phyloP scores from a whole-genome alignment of 306 rosid species.

The Ammopiptanthus mongolicus region DNA sequence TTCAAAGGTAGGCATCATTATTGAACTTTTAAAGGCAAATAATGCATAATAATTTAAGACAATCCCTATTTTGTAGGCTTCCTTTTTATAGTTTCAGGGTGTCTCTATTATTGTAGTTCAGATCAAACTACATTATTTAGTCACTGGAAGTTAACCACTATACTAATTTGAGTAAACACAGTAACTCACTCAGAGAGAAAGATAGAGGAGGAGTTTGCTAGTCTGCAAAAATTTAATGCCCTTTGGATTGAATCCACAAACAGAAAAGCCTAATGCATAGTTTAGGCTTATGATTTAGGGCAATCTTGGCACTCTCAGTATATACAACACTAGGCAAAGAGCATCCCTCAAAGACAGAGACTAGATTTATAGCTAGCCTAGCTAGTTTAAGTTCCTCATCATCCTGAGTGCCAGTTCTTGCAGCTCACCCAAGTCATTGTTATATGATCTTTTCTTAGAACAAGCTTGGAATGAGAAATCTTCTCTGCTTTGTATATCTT shows the following conservation, averaged over 20 bases:
- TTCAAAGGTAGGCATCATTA: slow-evolving; percentile 17
- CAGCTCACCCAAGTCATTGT: slow-evolving; percentile 61
- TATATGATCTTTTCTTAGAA: slow-evolving; percentile 34
- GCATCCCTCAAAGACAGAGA: background rate
- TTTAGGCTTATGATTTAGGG: background rate
- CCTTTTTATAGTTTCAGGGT: background rate
- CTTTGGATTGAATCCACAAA: background rate
- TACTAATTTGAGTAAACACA: background rate
- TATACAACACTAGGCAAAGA: slow-evolving; percentile 18
- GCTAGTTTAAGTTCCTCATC: slow-evolving; percentile 57
- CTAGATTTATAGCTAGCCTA: slow-evolving; percentile 6
- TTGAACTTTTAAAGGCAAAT: slow-evolving; percentile 18
- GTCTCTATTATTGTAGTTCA: slow-evolving; percentile 23
- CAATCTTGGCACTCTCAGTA: slow-evolving; percentile 8
- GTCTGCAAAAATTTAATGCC: background rate
- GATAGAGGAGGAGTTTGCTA: background rate
- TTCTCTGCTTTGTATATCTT: slow-evolving; percentile 36
- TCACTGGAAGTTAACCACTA: background rate
- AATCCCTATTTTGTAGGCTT: slow-evolving; percentile 23
- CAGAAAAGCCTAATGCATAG: background rate
- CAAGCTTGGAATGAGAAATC: slow-evolving; percentile 29
- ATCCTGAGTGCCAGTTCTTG: slow-evolving; percentile 69
- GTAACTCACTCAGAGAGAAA: background rate
- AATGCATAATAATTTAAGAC: slow-evolving; percentile 10
- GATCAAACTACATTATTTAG: slow-evolving; percentile 21